Percentiles rank a stretch among this genome's conserved stretches.
Evolutionary conservation across 2,329 filamentous ascomycete species (phyloP).

Genomic region (Neodidymelliopsis sp.): DNA sequence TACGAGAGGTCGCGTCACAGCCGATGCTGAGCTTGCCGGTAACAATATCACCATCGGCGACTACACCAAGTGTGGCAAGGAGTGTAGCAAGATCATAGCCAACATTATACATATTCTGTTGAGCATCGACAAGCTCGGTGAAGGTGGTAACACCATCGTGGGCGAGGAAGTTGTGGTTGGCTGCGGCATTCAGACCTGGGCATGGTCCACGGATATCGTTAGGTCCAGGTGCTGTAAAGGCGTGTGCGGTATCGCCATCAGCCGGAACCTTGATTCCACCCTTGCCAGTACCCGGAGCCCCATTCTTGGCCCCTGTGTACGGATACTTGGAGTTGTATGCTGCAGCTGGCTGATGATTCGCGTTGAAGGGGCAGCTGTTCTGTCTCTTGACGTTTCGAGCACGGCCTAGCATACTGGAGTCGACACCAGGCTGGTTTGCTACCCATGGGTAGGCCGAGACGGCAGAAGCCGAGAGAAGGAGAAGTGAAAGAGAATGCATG

Average conservation of each 20-base stretch:
- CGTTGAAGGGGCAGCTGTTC: constrained; percentile 32
- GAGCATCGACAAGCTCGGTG: constrained; percentile 55
- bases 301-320: constrained; percentile 56
- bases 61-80: constrained; percentile 51
- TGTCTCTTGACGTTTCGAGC: constrained; percentile 25
- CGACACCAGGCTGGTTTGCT: constrained; percentile 27
- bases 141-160: constrained; percentile 54
- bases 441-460: constrained; percentile 32
- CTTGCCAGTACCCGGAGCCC: constrained; percentile 49
- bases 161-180: constrained; percentile 53
- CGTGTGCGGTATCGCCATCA: constrained; percentile 47
- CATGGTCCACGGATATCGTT: constrained; percentile 46
- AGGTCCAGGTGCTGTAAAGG: constrained; percentile 25
- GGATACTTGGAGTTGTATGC: constrained; percentile 33
- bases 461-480: constrained; percentile 26
- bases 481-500: constrained; percentile 26
- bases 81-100: constrained; percentile 52
- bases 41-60: constrained; percentile 51
- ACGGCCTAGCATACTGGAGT: constrained; percentile 22
- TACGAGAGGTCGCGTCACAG: constrained; percentile 55
- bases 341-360: constrained; percentile 32
- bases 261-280: constrained; percentile 57
- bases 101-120: constrained; percentile 57
- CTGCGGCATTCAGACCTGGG: constrained; percentile 53
- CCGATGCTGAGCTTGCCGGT: constrained; percentile 55